Conservation (phyloP, 805 yeast genomes). For the Candida quercuum region DNA sequence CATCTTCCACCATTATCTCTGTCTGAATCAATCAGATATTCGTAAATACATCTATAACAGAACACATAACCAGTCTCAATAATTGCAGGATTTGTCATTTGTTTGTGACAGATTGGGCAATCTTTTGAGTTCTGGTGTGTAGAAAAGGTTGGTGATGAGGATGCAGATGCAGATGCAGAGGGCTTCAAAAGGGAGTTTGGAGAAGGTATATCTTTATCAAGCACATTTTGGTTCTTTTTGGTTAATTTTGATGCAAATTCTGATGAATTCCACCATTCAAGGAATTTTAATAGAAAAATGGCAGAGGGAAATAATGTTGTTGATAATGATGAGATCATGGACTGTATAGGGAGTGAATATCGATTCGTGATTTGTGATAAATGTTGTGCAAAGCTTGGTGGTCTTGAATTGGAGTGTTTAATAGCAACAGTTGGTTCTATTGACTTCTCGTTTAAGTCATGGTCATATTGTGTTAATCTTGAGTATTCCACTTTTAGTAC, state of each 20-base stretch:
- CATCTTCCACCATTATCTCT: constrained; percentile 61
- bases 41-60: constrained; percentile 82
- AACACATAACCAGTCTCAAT: constrained; percentile 90
- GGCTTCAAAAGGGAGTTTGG: constrained; percentile 20
- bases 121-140: constrained; percentile 27
- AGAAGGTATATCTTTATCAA: constrained; percentile 46
- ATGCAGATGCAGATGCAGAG: constrained; percentile 5
- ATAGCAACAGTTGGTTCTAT: constrained; percentile 1
- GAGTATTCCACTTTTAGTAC: constrained; percentile 61
- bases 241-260: constrained; percentile 59
- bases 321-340: constrained; percentile 16
- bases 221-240: constrained; percentile 37
- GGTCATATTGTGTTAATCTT: constrained; percentile 25
- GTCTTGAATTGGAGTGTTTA: constrained; percentile 8
- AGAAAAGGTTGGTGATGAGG: constrained; percentile 8
- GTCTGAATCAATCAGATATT: constrained; percentile 46
- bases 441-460: constrained; percentile 17
- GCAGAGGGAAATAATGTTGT: constrained; percentile 67
- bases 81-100: constrained; percentile 72
- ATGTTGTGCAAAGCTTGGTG: constrained; percentile 23
- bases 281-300: constrained; percentile 72
- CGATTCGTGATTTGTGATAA: constrained; percentile 5
- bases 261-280: constrained; percentile 91
- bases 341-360: constrained; percentile 13
- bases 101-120: constrained; percentile 69